Percentiles rank a stretch among this genome's conserved stretches.
These are phyloP conservation scores for Phytophthora podocarpi DNA, from an alignment of 352 stramenopile genomes.

Conservation along the genomic window DNA sequence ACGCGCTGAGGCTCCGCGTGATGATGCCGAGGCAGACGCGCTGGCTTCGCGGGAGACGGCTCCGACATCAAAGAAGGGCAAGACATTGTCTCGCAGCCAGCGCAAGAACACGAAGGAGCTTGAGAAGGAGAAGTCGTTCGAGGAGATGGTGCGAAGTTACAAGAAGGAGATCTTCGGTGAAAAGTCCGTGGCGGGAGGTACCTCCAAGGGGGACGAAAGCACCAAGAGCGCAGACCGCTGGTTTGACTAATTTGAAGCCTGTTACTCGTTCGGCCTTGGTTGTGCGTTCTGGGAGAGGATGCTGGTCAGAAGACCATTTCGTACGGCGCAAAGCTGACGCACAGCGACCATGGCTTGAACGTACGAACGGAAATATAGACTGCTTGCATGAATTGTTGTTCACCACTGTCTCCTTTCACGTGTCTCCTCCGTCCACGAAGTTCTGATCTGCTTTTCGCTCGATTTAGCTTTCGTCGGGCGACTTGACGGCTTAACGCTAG, in stretches of 20 bases:
- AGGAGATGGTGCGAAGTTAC: constrained; percentile 80
- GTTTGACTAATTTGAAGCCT: constrained; percentile 58
- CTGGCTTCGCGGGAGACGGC: constrained; percentile 24
- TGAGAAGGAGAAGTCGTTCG: constrained; percentile 74
- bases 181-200: constrained; percentile 18
- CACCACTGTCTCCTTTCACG: neutral
- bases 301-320: constrained; percentile 11
- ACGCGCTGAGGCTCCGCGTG: constrained; percentile 19
- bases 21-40: constrained; percentile 29
- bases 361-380: constrained; percentile 25
- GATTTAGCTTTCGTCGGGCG: constrained; percentile 16
- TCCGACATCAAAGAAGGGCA: constrained; percentile 36
- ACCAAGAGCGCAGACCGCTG: constrained; percentile 51
- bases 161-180: constrained; percentile 86
- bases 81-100: constrained; percentile 68
- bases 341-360: neutral
- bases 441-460: constrained; percentile 12
- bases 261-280: constrained; percentile 4
- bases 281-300: neutral
- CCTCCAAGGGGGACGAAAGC: constrained; percentile 18
- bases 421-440: neutral
- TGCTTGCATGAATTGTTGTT: constrained; percentile 13
- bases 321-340: too few species aligned
- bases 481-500: too few species aligned
- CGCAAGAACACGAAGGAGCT: constrained; percentile 63